Evolutionary conservation across 768 basidiomycete genomes (phyloP).

Genomic region (Galerina sulciceps): DNA sequence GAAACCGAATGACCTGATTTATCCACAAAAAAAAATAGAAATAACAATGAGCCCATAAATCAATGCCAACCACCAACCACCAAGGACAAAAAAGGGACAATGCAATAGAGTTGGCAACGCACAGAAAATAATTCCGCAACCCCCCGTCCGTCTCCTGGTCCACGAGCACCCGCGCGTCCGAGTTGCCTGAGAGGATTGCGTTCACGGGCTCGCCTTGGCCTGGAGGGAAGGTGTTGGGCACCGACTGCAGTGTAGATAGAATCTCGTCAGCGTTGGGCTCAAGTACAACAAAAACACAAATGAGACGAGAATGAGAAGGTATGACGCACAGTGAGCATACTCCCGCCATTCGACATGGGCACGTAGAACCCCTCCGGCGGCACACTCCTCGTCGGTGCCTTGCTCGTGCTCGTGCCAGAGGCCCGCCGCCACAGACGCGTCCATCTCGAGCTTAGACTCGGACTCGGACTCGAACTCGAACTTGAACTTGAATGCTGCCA

Average conservation of each 20-base stretch:
- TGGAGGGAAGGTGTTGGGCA: slow-evolving; percentile 60
- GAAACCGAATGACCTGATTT: slow-evolving; percentile 69
- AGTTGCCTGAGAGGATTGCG: slow-evolving; percentile 76
- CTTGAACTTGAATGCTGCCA: background rate
- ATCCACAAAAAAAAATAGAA: background rate
- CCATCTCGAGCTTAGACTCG: background rate
- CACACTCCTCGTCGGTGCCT: slow-evolving; percentile 32
- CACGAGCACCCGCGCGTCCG: slow-evolving; percentile 70
- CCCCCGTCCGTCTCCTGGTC: slow-evolving; percentile 69
- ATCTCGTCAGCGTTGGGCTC: background rate
- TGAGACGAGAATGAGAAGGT: slow-evolving; percentile 8
- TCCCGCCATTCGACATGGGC: slow-evolving; percentile 61
- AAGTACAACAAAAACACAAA: background rate
- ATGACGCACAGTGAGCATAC: slow-evolving; percentile 76
- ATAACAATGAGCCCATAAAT: background rate
- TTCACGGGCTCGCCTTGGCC: slow-evolving; percentile 91
- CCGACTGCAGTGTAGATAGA: slow-evolving; percentile 39
- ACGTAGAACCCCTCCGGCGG: slow-evolving; percentile 64
- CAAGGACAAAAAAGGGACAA: background rate
- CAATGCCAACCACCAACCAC: background rate
- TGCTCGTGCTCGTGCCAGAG: slow-evolving; percentile 8
- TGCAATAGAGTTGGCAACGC: slow-evolving; percentile 31
- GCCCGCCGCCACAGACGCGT: slow-evolving; percentile 18
- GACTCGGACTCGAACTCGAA: background rate
- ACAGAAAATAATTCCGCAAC: slow-evolving; percentile 83